These are phyloP conservation scores for Pleoardoris graminearum DNA, from an alignment of 2,329 filamentous ascomycete species.

Conservation along the genomic window DNA sequence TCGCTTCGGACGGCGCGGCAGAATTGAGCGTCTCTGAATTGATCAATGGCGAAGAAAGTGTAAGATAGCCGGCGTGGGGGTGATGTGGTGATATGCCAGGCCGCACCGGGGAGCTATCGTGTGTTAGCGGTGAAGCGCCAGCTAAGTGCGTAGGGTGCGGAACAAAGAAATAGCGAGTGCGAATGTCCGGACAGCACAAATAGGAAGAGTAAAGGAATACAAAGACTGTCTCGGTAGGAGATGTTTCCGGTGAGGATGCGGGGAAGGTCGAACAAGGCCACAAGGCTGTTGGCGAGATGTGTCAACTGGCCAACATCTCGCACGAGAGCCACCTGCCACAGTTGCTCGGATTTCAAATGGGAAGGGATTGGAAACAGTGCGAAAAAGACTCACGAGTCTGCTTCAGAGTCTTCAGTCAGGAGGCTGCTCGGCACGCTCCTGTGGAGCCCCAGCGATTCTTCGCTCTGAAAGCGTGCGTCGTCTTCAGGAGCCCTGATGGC, in stretches of 20 bases:
- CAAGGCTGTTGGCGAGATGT: conserved; percentile 9
- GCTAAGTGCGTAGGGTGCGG: conserved; percentile 16
- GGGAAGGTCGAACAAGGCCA: conserved; percentile 23
- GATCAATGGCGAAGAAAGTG: conserved; percentile 54
- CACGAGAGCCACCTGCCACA: conserved; percentile 12
- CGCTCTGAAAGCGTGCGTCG: conserved; percentile 35
- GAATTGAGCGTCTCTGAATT: conserved; percentile 48
- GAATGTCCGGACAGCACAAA: conserved; percentile 6
- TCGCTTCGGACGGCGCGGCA: conserved; percentile 30
- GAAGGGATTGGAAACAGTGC: neutral
- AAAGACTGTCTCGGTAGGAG: conserved; percentile 14
- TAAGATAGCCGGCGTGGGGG: conserved; percentile 55
- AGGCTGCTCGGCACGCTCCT: conserved; percentile 55
- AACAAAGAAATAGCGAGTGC: conserved; percentile 19
- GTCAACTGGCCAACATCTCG: conserved; percentile 17
- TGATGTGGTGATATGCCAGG: conserved; percentile 52
- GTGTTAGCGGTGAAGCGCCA: conserved; percentile 29
- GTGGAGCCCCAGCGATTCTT: conserved; percentile 48
- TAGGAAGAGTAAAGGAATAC: neutral
- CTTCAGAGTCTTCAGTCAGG: conserved; percentile 56
- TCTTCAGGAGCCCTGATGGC: conserved; percentile 18
- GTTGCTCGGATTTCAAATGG: conserved; percentile 7
- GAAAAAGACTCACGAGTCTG: conserved; percentile 50
- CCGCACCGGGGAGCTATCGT: conserved; percentile 36
- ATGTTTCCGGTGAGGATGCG: conserved; percentile 17